Evolutionary conservation across 108 stramenopile species (phyloP).

Genomic region (Fragilariopsis cylindrus): DNA sequence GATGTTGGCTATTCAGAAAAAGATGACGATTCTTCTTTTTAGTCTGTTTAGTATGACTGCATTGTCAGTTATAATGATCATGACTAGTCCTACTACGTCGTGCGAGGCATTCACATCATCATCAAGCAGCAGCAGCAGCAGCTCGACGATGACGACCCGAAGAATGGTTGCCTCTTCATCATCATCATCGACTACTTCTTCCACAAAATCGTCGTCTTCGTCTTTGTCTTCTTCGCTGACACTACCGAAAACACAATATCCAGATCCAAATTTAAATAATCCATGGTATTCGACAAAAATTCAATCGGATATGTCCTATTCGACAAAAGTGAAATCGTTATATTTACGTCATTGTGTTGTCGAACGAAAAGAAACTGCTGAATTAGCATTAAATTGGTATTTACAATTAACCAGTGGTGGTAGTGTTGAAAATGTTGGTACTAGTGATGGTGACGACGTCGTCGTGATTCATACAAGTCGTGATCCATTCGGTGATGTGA

Average conservation of each 20-base stretch:
- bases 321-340: constrained; percentile 15
- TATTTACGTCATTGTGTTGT: constrained; percentile 60
- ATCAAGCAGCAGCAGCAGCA: too few species aligned
- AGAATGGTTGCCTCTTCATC: too few species aligned
- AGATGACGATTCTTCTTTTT: too few species aligned
- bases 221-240: neutral
- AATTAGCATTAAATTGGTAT: constrained; percentile 52
- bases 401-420: constrained; percentile 10
- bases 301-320: constrained; percentile 41
- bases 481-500: constrained; percentile 70
- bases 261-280: neutral
- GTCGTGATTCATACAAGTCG: constrained; percentile 15
- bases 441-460: constrained; percentile 3
- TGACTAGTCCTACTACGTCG: too few species aligned
- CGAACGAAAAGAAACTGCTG: constrained; percentile 65
- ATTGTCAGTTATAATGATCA: too few species aligned
- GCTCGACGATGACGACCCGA: too few species aligned
- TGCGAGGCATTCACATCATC: too few species aligned
- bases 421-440: neutral
- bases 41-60: too few species aligned
- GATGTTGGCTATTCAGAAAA: too few species aligned
- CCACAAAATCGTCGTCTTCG: too few species aligned
- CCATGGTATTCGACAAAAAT: constrained; percentile 46
- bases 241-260: neutral
- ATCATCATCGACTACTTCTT: too few species aligned